A percentile compares a stretch with the other conserved stretches of the same genome.
phyloP scores from a whole-genome alignment of 2,329 filamentous ascomycete genomes.

The Arthroderma sp. region DNA sequence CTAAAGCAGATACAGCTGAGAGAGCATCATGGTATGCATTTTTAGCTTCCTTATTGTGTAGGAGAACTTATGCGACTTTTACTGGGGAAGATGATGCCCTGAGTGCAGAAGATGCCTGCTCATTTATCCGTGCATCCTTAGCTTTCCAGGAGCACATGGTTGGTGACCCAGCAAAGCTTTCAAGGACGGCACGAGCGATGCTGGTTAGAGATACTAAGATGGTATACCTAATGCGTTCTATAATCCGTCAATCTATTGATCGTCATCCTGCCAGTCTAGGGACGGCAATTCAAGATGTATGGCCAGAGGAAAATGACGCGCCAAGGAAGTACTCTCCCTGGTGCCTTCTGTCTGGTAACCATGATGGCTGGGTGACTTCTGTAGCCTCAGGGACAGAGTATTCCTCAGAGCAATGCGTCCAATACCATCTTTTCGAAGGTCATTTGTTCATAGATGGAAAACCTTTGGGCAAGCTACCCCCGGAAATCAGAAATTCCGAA shows the following conservation, averaged over 20 bases:
- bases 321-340: slow-evolving; percentile 12
- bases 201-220: slow-evolving; percentile 38
- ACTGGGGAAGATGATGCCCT: slow-evolving; percentile 3
- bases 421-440: slow-evolving; percentile 36
- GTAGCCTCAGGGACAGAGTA: slow-evolving; percentile 18
- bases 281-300: slow-evolving; percentile 27
- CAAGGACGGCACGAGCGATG: slow-evolving; percentile 22
- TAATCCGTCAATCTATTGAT: slow-evolving; percentile 25
- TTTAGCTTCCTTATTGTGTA: slow-evolving; percentile 9
- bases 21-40: slow-evolving; percentile 18
- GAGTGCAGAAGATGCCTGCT: slow-evolving; percentile 5
- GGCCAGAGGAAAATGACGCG: slow-evolving; percentile 25
- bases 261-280: slow-evolving; percentile 17
- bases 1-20: slow-evolving; percentile 26
- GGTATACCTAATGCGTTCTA: slow-evolving; percentile 22
- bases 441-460: slow-evolving; percentile 38
- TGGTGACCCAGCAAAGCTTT: slow-evolving; percentile 21
- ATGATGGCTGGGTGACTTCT: slow-evolving; percentile 24
- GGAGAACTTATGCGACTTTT: slow-evolving; percentile 7
- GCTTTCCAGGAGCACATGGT: slow-evolving; percentile 34
- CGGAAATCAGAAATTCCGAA: slow-evolving; percentile 16
- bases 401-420: slow-evolving; percentile 8
- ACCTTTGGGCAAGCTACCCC: slow-evolving; percentile 41
- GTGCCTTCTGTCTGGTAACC: slow-evolving; percentile 13
- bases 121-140: slow-evolving; percentile 10